Percentiles rank a stretch among this genome's conserved stretches.
Conservation (phyloP, 306 rosid genomes). For the peach (Prunus persica) region Prunus_persica_NCBIv2 NC_034009.1:44488001-44488500, state of each 20-base stretch:
- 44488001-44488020: not conserved
- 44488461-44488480: slow-evolving; percentile 18
- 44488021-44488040: slow-evolving; percentile 8
- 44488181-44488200: not conserved
- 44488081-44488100: not conserved
- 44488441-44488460: slow-evolving; percentile 12
- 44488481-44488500: slow-evolving; percentile 9
- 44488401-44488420: slow-evolving; percentile 76
- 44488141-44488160: not conserved
- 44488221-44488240: not conserved
- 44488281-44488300: not conserved
- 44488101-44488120: not conserved
- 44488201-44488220: not conserved
- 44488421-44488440: slow-evolving; percentile 86
- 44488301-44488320: slow-evolving; percentile 2
- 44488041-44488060: not conserved
- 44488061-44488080: not conserved
- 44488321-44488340: slow-evolving; percentile 29
- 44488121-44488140: not conserved
- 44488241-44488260: not conserved
- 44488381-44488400: slow-evolving; percentile 92
- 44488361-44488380: slow-evolving; percentile 75
- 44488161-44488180: not conserved
- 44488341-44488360: slow-evolving; percentile 90
- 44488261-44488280: not conserved